These are phyloP conservation scores for Aspergillus pseudoviridinutans DNA, from an alignment of 2,329 filamentous ascomycete species.

Conservation along the genomic window DNA sequence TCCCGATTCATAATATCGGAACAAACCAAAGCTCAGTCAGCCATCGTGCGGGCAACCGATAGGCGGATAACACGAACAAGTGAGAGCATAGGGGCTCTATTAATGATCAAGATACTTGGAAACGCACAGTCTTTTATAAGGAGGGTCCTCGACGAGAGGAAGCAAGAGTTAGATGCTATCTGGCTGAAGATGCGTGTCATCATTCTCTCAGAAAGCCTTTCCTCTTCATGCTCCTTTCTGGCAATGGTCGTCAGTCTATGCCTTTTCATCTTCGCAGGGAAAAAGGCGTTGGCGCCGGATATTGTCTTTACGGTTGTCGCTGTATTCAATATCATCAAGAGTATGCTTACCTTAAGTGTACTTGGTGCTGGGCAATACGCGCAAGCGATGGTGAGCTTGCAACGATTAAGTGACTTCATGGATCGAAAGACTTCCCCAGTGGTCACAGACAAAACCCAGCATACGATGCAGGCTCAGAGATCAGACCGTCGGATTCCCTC, in stretches of 20 bases:
- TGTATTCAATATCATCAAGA: slow-evolving; percentile 11
- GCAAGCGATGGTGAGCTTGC: slow-evolving; percentile 10
- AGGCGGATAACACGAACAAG: slow-evolving; percentile 6
- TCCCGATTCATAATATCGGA: slow-evolving; percentile 6
- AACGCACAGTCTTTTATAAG: slow-evolving; percentile 6
- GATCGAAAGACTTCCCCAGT: background rate
- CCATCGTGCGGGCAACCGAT: slow-evolving; percentile 7
- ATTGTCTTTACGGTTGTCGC: slow-evolving; percentile 10
- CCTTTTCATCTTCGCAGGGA: slow-evolving; percentile 2
- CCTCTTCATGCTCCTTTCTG: slow-evolving; percentile 4
- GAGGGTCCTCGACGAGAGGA: slow-evolving; percentile 5
- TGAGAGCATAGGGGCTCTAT: slow-evolving; percentile 8
- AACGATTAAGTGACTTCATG: slow-evolving; percentile 7
- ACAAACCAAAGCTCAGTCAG: slow-evolving; percentile 7
- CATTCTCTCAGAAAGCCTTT: slow-evolving; percentile 8
- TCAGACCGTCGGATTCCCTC: background rate
- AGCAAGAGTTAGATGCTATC: slow-evolving; percentile 8
- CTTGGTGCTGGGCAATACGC: slow-evolving; percentile 12
- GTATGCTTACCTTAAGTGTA: slow-evolving; percentile 9
- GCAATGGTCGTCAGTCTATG: slow-evolving; percentile 6
- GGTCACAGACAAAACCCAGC: background rate
- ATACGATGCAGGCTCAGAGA: background rate
- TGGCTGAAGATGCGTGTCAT: slow-evolving; percentile 11
- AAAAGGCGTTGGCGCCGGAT: slow-evolving; percentile 3
- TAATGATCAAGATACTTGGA: slow-evolving; percentile 9